A percentile compares a stretch with the other conserved stretches of the same genome.
Evolutionary conservation across 2,329 filamentous ascomycete species (phyloP).

Genomic region (Xylaria sp.): DNA sequence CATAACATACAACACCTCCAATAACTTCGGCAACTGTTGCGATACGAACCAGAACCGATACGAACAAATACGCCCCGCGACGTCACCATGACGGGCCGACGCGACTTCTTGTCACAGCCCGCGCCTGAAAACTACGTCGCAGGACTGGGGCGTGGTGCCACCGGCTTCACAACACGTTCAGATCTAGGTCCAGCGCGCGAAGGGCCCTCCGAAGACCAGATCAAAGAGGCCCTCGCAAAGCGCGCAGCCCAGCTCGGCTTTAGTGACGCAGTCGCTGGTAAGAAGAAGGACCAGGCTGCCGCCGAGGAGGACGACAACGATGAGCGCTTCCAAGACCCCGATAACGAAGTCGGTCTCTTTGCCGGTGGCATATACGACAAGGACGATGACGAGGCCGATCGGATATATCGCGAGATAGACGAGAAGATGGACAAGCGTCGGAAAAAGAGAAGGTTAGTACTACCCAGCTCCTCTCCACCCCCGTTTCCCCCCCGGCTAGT

Average conservation of each 20-base stretch:
- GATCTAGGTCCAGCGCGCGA: conserved; percentile 95
- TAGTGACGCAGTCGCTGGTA: conserved; percentile 64
- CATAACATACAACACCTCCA: not conserved
- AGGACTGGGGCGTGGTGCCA: conserved; percentile 96
- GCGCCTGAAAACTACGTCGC: conserved; percentile 91
- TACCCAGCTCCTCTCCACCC: conserved; percentile 5
- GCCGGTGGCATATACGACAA: conserved; percentile 96
- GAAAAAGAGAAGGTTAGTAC: conserved; percentile 84
- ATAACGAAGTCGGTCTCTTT: conserved; percentile 96
- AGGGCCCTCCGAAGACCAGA: conserved; percentile 96
- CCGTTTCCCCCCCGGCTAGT: conserved; percentile 59
- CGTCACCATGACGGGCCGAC: conserved; percentile 65
- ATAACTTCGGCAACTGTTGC: not conserved
- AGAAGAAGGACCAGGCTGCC: conserved; percentile 76
- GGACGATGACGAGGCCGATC: conserved; percentile 96
- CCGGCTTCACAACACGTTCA: conserved; percentile 96
- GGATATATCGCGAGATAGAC: conserved; percentile 94
- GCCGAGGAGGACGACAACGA: conserved; percentile 80
- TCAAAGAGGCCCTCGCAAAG: conserved; percentile 96
- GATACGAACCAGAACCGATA: not conserved
- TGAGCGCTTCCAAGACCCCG: conserved; percentile 90
- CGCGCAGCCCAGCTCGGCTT: conserved; percentile 85
- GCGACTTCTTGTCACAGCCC: conserved; percentile 88
- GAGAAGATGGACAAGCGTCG: conserved; percentile 95
- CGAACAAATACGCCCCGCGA: not conserved